Percentiles rank a stretch among this genome's conserved stretches.
These are phyloP conservation scores for Capsella bursapastoris DNA, from an alignment of 345 rosid species.

Conservation along the genomic window DNA sequence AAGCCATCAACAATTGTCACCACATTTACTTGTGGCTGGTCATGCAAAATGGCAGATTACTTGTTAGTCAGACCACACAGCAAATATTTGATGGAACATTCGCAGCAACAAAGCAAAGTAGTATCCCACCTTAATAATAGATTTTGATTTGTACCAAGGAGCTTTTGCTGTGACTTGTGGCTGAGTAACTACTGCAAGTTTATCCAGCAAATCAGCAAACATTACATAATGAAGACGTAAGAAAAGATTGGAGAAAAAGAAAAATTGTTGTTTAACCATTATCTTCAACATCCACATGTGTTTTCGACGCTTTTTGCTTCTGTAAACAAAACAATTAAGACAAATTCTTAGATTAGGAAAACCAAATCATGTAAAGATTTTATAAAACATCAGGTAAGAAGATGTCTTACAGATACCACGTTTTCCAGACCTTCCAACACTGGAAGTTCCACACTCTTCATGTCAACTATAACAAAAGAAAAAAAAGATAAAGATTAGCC, in stretches of 20 bases:
- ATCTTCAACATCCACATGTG: conserved; percentile 41
- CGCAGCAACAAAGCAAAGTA: background rate
- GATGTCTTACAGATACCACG: conserved; percentile 28
- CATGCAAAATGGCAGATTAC: conserved; percentile 14
- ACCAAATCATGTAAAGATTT: background rate
- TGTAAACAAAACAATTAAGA: conserved; percentile 30
- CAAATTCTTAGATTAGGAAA: background rate
- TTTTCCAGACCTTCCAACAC: conserved; percentile 65
- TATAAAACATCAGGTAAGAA: background rate
- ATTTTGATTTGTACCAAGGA: conserved; percentile 64
- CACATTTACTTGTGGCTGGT: conserved; percentile 64
- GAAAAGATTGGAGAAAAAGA: conserved; percentile 5
- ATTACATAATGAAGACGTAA: background rate
- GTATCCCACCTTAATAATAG: conserved; percentile 59
- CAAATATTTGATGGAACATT: background rate
- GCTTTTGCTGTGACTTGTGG: conserved; percentile 46
- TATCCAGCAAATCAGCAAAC: conserved; percentile 24
- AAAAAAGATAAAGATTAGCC: conserved; percentile 3
- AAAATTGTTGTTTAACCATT: conserved; percentile 54
- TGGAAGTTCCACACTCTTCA: conserved; percentile 60
- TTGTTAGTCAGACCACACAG: background rate
- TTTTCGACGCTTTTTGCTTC: conserved; percentile 50
- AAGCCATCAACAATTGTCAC: conserved; percentile 91
- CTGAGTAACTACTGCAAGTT: conserved; percentile 52
- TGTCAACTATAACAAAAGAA: conserved; percentile 45